A percentile compares a stretch with the other conserved stretches of the same genome.
phyloP scores from a whole-genome alignment of 139 green algal species.

The Chlamydomonas asymmetrica region DNA sequence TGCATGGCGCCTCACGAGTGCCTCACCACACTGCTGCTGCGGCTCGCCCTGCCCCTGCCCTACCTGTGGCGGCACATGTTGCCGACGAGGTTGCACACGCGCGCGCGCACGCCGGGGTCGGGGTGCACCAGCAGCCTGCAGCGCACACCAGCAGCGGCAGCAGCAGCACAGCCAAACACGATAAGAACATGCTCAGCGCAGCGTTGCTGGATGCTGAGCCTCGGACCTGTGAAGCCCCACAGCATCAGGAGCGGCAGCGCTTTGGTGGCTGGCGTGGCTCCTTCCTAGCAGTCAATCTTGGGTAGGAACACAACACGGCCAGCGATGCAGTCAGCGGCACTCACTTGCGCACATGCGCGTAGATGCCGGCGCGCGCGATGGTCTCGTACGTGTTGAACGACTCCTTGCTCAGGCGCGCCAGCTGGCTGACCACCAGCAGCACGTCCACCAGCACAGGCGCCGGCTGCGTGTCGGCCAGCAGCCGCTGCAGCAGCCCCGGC shows the following conservation, averaged over 20 bases:
- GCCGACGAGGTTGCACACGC: constrained; percentile 87
- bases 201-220: too few species aligned
- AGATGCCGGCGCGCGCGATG: constrained; percentile 54
- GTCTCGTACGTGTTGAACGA: constrained; percentile 61
- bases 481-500: constrained; percentile 42
- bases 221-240: too few species aligned
- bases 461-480: constrained; percentile 37
- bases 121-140: constrained; percentile 59
- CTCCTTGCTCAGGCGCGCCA: constrained; percentile 67
- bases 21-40: too few species aligned
- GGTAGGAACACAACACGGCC: too few species aligned
- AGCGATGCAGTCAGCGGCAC: neutral
- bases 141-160: neutral
- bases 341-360: constrained; percentile 44
- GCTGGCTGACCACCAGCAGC: constrained; percentile 68
- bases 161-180: constrained; percentile 22
- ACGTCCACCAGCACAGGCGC: constrained; percentile 54
- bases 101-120: constrained; percentile 77
- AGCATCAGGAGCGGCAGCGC: constrained; percentile 2
- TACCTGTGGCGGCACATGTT: constrained; percentile 93
- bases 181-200: too few species aligned
- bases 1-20: too few species aligned
- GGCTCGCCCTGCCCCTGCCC: too few species aligned
- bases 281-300: too few species aligned
- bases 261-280: neutral